Evolutionary conservation across 2,329 filamentous ascomycete genomes (phyloP).

Genomic region (Clarireedia paspali): DNA sequence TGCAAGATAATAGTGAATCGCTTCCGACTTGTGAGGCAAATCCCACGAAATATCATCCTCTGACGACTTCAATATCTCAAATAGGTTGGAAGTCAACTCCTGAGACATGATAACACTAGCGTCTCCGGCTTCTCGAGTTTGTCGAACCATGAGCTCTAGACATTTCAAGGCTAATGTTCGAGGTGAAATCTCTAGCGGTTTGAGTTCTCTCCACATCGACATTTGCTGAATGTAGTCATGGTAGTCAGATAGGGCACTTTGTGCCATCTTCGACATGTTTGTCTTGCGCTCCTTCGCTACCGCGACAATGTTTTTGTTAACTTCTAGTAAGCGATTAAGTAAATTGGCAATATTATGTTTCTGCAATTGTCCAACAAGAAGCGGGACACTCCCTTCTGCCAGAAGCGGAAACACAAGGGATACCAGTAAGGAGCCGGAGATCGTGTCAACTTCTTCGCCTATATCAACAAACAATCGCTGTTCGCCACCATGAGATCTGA

Average conservation of each 20-base stretch:
- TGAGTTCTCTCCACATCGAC: conserved; percentile 51
- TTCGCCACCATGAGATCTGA: conserved; percentile 67
- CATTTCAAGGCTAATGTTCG: conserved; percentile 56
- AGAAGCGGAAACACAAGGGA: conserved; percentile 57
- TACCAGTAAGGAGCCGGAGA: conserved; percentile 57
- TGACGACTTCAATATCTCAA: conserved; percentile 33
- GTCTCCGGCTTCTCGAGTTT: conserved; percentile 40
- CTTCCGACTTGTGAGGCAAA: conserved; percentile 16
- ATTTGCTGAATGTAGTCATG: conserved; percentile 45
- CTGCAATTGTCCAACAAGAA: conserved; percentile 50
- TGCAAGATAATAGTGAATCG: conserved; percentile 34
- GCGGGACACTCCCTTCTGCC: conserved; percentile 49
- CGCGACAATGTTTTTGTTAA: conserved; percentile 46
- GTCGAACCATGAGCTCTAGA: conserved; percentile 49
- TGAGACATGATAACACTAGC: conserved; percentile 42
- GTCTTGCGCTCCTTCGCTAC: conserved; percentile 57
- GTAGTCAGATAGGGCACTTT: conserved; percentile 47
- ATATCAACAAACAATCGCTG: conserved; percentile 58
- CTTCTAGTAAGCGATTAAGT: conserved; percentile 46
- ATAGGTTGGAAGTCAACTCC: conserved; percentile 41
- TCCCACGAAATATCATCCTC: conserved; percentile 22
- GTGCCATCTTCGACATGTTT: conserved; percentile 61
- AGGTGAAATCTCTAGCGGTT: conserved; percentile 48
- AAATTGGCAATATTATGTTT: conserved; percentile 47
- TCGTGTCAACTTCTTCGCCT: conserved; percentile 49